Evolutionary conservation across 352 stramenopile genomes (phyloP).

Genomic region (Proteromonas lacertae): DNA sequence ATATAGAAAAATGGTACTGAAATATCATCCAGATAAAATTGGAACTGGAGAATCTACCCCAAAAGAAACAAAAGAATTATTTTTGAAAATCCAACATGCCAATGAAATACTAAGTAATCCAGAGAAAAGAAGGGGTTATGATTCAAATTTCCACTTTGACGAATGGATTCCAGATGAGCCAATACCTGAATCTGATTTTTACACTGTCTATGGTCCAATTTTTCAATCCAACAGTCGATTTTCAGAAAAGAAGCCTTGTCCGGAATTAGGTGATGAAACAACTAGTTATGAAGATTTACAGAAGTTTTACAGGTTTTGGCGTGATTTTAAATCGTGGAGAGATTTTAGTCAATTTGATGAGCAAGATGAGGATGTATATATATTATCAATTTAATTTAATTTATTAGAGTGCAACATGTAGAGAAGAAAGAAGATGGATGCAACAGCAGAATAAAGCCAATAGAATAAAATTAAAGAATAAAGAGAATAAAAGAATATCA

Average conservation of each 20-base stretch:
- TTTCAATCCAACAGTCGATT: slow-evolving; percentile 22
- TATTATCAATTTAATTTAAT: slow-evolving; percentile 9
- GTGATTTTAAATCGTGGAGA: slow-evolving; percentile 20
- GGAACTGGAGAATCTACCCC: neutral
- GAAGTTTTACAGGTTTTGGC: slow-evolving; percentile 24
- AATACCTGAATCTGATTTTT: slow-evolving; percentile 11
- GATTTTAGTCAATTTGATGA: slow-evolving; percentile 15
- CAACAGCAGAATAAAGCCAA: slow-evolving; percentile 20
- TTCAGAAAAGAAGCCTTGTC: slow-evolving; percentile 13
- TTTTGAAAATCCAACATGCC: slow-evolving; percentile 21
- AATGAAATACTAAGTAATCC: slow-evolving; percentile 19
- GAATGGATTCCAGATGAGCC: slow-evolving; percentile 14
- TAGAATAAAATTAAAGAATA: slow-evolving; percentile 12
- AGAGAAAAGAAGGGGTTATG: slow-evolving; percentile 17
- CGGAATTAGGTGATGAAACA: slow-evolving; percentile 13
- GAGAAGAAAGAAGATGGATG: slow-evolving; percentile 25
- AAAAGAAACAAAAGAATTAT: slow-evolving; percentile 11
- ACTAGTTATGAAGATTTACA: slow-evolving; percentile 15
- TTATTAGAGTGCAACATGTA: slow-evolving; percentile 15
- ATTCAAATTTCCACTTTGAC: slow-evolving; percentile 19
- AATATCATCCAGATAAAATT: slow-evolving; percentile 46
- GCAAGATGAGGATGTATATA: slow-evolving; percentile 11
- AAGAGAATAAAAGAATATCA: slow-evolving; percentile 13
- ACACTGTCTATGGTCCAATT: slow-evolving; percentile 14
- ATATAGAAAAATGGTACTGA: slow-evolving; percentile 61